phyloP scores from a whole-genome alignment of 352 stramenopile species.

The Globisporangium yorkense region DNA sequence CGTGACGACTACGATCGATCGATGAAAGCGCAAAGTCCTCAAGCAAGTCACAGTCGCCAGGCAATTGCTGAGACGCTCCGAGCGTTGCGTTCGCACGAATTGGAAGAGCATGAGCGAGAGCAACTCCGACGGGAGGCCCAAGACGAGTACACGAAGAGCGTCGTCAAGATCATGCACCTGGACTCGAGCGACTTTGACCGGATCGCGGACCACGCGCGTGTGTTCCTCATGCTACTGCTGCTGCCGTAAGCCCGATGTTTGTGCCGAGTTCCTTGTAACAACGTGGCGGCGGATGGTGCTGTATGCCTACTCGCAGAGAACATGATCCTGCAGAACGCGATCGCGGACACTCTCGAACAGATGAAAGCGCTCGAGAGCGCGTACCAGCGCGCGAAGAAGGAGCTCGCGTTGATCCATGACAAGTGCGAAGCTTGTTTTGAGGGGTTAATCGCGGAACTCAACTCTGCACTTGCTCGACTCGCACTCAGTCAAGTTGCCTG shows the following conservation, averaged over 20 bases:
- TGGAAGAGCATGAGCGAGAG: constrained; percentile 14
- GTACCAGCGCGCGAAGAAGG: constrained; percentile 46
- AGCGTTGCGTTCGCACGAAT: constrained; percentile 13
- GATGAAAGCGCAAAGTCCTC: background rate
- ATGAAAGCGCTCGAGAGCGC: constrained; percentile 27
- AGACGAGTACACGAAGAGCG: constrained; percentile 34
- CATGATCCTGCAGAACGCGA: constrained; percentile 28
- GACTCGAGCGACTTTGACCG: constrained; percentile 28
- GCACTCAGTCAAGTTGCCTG: background rate
- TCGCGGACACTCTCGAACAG: constrained; percentile 22
- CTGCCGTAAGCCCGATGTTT: background rate
- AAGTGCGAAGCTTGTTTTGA: constrained; percentile 23
- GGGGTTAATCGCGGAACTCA: background rate
- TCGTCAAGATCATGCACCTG: constrained; percentile 48
- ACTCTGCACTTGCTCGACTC: background rate
- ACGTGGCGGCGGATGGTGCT: too few relatives aligned
- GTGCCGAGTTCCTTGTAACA: too few relatives aligned
- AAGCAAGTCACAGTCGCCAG: constrained; percentile 5
- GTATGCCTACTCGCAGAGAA: constrained; percentile 18
- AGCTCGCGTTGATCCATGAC: constrained; percentile 33
- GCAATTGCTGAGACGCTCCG: constrained; percentile 33
- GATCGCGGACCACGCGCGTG: constrained; percentile 32
- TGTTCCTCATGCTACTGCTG: background rate
- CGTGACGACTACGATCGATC: background rate
- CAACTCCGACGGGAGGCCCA: constrained; percentile 18